These are phyloP conservation scores for Dentiscutata heterogama DNA, from an alignment of 371 early-diverging fungal species.

Conservation along the genomic window DNA sequence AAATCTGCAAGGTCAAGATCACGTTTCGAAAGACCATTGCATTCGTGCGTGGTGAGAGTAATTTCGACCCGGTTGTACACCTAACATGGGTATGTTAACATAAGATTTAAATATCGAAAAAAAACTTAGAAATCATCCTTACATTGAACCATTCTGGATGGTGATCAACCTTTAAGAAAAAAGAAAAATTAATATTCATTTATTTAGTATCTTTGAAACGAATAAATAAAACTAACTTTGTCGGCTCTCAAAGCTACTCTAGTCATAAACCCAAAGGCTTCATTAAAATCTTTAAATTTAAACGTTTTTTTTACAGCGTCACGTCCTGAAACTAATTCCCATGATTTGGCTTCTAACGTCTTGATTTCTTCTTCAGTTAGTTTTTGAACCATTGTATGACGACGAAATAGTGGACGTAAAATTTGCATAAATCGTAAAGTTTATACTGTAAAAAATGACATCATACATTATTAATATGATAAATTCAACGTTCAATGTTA, in stretches of 20 bases:
- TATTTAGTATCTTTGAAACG: neutral
- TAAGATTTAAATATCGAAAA: neutral
- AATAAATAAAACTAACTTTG: constrained; percentile 57
- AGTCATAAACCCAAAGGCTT: constrained; percentile 96
- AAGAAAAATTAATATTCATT: neutral
- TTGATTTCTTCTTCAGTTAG: no score
- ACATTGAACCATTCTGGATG: constrained; percentile 97
- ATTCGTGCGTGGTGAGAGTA: constrained; percentile 92
- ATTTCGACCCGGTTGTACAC: constrained; percentile 93
- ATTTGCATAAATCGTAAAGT: no score
- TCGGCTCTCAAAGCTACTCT: constrained; percentile 92
- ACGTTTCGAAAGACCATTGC: constrained; percentile 80
- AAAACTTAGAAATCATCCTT: constrained; percentile 45
- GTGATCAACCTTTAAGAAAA: constrained; percentile 67
- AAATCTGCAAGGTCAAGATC: constrained; percentile 86
- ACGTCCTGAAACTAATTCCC: constrained; percentile 72
- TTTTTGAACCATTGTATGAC: no score
- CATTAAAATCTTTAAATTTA: constrained; percentile 83
- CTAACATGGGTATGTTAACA: constrained; percentile 50
- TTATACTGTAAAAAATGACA: no score
- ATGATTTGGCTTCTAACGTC: constrained; percentile 58
- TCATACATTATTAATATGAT: no score
- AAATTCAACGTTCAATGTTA: no score
- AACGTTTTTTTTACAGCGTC: constrained; percentile 89
- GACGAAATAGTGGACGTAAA: no score